phyloP scores from a whole-genome alignment of 768 basidiomycete genomes.

The Xerocomus brunneocitrinus region DNA sequence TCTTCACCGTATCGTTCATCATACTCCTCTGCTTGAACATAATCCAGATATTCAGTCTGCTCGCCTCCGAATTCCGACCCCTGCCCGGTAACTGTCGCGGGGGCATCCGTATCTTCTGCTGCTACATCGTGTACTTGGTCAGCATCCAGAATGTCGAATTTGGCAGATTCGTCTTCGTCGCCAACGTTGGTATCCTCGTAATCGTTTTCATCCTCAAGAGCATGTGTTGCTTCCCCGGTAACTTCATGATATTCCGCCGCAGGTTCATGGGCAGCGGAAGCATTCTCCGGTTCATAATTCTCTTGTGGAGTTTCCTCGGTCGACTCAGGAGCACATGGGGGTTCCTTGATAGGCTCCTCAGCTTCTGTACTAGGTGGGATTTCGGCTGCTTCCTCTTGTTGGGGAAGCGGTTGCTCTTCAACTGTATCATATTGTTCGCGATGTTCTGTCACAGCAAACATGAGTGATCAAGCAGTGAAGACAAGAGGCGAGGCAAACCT shows the following conservation, averaged over 20 bases:
- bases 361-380: background rate
- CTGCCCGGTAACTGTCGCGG: slow-evolving; percentile 5
- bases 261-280: slow-evolving; percentile 6
- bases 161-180: slow-evolving; percentile 16
- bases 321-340: background rate
- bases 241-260: slow-evolving; percentile 16
- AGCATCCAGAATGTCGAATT: slow-evolving; percentile 24
- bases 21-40: slow-evolving; percentile 32
- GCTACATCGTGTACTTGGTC: slow-evolving; percentile 25
- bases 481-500: slow-evolving; percentile 10
- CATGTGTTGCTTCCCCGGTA: slow-evolving; percentile 9
- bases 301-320: slow-evolving; percentile 10
- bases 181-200: slow-evolving; percentile 15
- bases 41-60: slow-evolving; percentile 32
- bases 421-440: slow-evolving; percentile 6
- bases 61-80: slow-evolving; percentile 26
- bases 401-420: slow-evolving; percentile 7
- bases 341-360: slow-evolving; percentile 5
- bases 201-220: slow-evolving; percentile 20
- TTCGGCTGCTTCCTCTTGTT: slow-evolving; percentile 1
- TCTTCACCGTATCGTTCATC: slow-evolving; percentile 35
- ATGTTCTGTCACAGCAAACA: slow-evolving; percentile 8
- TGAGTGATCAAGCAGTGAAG: slow-evolving; percentile 1
- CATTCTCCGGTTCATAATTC: slow-evolving; percentile 3
- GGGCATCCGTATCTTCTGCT: slow-evolving; percentile 22